These are phyloP conservation scores for Mycena sanguinolenta DNA, from an alignment of 768 basidiomycete genomes.

Conservation along the genomic window DNA sequence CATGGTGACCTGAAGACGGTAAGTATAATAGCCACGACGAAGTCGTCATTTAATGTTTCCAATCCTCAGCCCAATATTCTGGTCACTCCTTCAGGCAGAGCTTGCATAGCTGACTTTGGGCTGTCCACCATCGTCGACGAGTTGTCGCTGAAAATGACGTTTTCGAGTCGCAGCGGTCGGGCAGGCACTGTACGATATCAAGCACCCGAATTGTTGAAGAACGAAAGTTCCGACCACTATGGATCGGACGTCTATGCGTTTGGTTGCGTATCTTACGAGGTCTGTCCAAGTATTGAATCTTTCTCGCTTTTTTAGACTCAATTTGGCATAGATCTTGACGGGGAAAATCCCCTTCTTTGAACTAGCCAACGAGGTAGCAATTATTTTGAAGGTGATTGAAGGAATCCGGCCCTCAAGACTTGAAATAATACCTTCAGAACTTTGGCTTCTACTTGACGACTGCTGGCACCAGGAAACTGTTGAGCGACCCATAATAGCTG, in stretches of 20 bases:
- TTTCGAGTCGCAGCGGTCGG: too few relatives aligned
- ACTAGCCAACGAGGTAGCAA: background rate
- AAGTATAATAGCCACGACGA: too few relatives aligned
- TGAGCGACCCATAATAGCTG: background rate
- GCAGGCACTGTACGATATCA: background rate
- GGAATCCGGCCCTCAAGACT: background rate
- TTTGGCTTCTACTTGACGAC: background rate
- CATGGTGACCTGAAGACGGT: too few relatives aligned
- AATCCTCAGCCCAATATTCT: too few relatives aligned
- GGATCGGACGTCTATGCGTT: slow-evolving; percentile 3
- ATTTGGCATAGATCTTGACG: background rate
- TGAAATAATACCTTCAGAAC: background rate
- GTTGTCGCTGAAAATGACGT: too few relatives aligned
- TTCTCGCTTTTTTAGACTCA: background rate
- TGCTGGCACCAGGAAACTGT: background rate
- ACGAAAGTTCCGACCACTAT: background rate
- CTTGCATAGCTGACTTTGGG: too few relatives aligned
- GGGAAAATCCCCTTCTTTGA: slow-evolving; percentile 10
- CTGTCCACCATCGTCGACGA: too few relatives aligned
- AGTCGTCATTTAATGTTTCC: too few relatives aligned
- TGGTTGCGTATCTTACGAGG: background rate
- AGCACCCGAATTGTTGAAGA: background rate
- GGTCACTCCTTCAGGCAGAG: too few relatives aligned
- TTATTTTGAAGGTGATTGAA: background rate
- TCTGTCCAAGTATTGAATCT: background rate